A percentile compares a stretch with the other conserved stretches of the same genome.
phyloP scores from a whole-genome alignment of 371 early-diverging fungal species.

The Circinella minor region DNA sequence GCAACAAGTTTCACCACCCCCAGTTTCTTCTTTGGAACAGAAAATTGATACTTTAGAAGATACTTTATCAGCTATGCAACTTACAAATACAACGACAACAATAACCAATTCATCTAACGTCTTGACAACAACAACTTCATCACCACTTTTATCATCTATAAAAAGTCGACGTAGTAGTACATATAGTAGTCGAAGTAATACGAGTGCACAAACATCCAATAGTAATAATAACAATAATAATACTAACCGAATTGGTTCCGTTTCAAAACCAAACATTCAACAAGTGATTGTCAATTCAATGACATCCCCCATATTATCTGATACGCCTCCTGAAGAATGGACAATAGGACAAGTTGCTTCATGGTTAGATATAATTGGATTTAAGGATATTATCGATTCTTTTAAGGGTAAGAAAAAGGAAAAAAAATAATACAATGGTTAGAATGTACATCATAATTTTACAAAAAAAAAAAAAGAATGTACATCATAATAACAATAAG shows the following conservation, averaged over 20 bases:
- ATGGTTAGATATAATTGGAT: conserved; percentile 59
- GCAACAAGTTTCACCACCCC: conserved; percentile 10
- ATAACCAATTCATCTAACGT: background rate
- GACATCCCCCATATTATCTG: conserved; percentile 11
- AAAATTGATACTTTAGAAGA: conserved; percentile 2
- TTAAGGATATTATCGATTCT: conserved; percentile 50
- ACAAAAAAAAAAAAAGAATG: background rate
- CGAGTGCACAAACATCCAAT: too few relatives aligned
- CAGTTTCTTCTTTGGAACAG: conserved; percentile 25
- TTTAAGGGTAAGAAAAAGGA: conserved; percentile 60
- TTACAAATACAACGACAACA: background rate
- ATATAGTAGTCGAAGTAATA: background rate
- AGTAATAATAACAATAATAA: background rate
- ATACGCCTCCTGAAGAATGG: conserved; percentile 49
- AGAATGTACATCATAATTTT: background rate
- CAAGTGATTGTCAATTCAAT: conserved; percentile 16
- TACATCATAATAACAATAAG: background rate
- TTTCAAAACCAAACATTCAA: conserved; percentile 16
- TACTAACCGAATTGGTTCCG: conserved; percentile 19
- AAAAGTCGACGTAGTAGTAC: conserved; percentile 9
- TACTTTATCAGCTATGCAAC: conserved; percentile 6
- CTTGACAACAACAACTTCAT: background rate
- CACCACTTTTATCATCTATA: background rate
- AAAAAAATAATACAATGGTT: too few relatives aligned
- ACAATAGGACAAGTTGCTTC: conserved; percentile 45